Base-by-base conservation (phyloP, 345 rosid species). In the Raphanus raphanistrum region DNA sequence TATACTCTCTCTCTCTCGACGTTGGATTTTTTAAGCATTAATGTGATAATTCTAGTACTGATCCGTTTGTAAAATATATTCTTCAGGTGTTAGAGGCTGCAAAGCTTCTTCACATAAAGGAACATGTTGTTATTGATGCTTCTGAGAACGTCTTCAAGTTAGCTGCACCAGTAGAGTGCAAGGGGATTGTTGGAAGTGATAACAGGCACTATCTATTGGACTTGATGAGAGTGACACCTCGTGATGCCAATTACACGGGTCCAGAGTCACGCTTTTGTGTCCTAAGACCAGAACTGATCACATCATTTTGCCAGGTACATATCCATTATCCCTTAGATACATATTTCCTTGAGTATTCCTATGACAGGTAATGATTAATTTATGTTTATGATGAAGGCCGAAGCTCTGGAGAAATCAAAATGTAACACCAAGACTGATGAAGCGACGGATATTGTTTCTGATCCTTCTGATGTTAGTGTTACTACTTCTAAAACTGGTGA, bases 141-240 rank as follows among this genome's bases (percentile, higher is more conserved):
- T 89, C 94, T 32, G 92, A 96, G 78, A 87, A 87, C 77, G 84
- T 82, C 81, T 87, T 87, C 82, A 93, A 87, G 82, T 84, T 96
- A 78, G 99, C 99, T 81, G 98, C 97, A 45, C 97, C 98, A 1
- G 99, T 96, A 71, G 99, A 96, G 86, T 93, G 98, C 88, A 96
- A 96, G 85, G 99, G 99, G 68, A 96, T 96, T 84, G 95, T 96
- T 74, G 99, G 98, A 66, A 91, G 98, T 79, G 99, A 96, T 89
- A 96, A 96, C 85, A 88, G 99, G 93, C 98, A 91, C 78, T 96
- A 96, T 85, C 97, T 96, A 62, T 89, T 96, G 77, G 99, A 96
- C 82, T 86, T 96, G 88, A 96, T 96, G 99, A 91, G 99, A 86
- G 99, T 88, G 63, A 93, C 98, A 8, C 99, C 99, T 33, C 99